Percentiles rank a stretch among this genome's conserved stretches.
Evolutionary conservation across 202 grass and related monocot genomes (phyloP).

Genomic region (Brachypodium distachyon): DNA sequence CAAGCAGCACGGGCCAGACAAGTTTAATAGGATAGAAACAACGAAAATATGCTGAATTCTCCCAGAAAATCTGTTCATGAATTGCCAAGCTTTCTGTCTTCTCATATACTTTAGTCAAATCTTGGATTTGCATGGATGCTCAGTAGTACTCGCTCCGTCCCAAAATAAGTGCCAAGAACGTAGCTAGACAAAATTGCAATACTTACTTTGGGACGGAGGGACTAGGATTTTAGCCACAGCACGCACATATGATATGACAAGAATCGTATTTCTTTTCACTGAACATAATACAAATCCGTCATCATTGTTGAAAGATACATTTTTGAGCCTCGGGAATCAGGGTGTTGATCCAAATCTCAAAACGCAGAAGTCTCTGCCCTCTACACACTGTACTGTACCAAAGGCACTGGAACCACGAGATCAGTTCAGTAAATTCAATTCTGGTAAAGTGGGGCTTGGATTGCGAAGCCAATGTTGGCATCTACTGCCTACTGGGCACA

Average conservation of each 20-base stretch:
- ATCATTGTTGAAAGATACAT: background rate
- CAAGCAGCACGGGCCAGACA: background rate
- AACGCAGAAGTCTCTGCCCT: background rate
- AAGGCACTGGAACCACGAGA: background rate
- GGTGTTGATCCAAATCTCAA: background rate
- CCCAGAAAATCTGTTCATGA: background rate
- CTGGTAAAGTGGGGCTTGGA: background rate
- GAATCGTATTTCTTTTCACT: background rate
- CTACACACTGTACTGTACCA: constrained; percentile 4
- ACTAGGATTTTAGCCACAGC: no score
- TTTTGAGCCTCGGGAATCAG: background rate
- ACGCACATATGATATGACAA: no score
- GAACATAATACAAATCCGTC: background rate
- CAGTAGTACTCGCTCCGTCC: no score
- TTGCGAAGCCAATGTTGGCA: background rate
- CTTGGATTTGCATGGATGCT: background rate
- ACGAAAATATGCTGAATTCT: background rate
- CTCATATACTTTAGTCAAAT: background rate
- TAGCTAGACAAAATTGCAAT: no score
- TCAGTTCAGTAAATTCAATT: background rate
- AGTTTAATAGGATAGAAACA: background rate
- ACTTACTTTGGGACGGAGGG: no score
- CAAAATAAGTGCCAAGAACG: no score
- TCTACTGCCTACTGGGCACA: background rate
- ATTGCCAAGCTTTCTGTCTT: constrained; percentile 14